Evolutionary conservation across 176 grass and related monocot species (phyloP), one percentile per base, ranked within the genome.

Genomic region (Coix lacrymajobi): DNA sequence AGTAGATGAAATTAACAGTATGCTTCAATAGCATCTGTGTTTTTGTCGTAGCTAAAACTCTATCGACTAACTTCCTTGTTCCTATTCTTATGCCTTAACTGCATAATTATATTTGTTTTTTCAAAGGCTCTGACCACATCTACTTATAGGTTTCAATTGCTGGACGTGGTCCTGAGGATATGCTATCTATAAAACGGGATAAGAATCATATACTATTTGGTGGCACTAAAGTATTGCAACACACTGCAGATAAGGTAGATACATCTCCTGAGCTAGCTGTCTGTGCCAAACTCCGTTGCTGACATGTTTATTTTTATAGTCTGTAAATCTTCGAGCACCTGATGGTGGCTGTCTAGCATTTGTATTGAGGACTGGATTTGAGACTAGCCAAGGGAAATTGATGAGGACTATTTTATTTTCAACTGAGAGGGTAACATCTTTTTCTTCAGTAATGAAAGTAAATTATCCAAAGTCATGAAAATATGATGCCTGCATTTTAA

Each of bases 351-450:
- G 96, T 41, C 13, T 99, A 73, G 93, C 96, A 80, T 95, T 90
- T 88, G 96, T 99, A 69, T 80, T 99, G 81, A 93, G 96, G 67
- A 99, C 96, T 71, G 96, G 96, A 87, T 99, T 99, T 83, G 96
- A 99, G 93, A 99, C 96, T 67, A 99, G 93, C 75, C 96, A 99
- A 88, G 96, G 96, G 57, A 99, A 99, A 83, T 83, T 99, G 84
- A 99, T 99, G 96, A 81, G 96, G 88, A 99, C 96, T 41, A 99
- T 99, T 37, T 90, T 99, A 82, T 99, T 99, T 92, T 99, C 96
- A 54, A 99, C 96, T 69, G 96, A 99, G 66, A 96, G 96, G 87
- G 96, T 99, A 99, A 90, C 39, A 68, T 70, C 31, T 83, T 65
- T 73, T 76, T 89, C 33, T 43, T 45, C 63, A 46, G 45, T 85